Evolutionary conservation across 805 yeast species (phyloP).

Genomic region (Groenewaldozyma salmanticensis): DNA sequence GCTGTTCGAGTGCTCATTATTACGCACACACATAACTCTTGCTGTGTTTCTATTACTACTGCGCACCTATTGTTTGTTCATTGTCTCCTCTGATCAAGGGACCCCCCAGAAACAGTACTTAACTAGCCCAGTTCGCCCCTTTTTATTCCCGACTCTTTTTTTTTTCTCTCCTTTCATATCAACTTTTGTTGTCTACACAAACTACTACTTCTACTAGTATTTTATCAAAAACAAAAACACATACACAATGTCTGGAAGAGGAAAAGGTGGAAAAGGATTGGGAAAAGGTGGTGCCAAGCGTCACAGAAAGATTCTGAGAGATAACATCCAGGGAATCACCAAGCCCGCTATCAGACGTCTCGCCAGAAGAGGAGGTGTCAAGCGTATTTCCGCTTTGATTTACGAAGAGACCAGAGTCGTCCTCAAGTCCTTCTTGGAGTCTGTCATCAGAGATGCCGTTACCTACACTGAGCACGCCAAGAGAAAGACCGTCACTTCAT

Average conservation of each 20-base stretch:
- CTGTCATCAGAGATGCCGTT: constrained; percentile 97
- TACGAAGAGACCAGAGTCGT: constrained; percentile 98
- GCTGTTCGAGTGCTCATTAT: no score
- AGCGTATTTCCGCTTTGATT: constrained; percentile 97
- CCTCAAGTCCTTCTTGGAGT: constrained; percentile 88
- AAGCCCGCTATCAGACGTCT: constrained; percentile 99
- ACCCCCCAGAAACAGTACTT: background rate
- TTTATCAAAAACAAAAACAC: background rate
- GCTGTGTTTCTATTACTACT: no score
- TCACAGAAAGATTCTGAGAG: constrained; percentile 98
- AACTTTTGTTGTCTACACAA: no score
- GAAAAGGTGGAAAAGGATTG: constrained; percentile 99
- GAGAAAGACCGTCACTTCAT: constrained; percentile 98
- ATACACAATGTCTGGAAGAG: constrained; percentile 69
- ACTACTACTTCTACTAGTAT: constrained; percentile 1
- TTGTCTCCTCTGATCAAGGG: no score
- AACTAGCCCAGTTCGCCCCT: background rate
- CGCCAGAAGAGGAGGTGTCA: constrained; percentile 99
- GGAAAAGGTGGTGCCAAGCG: constrained; percentile 99
- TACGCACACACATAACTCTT: no score
- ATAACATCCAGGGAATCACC: constrained; percentile 98
- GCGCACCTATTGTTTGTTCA: no score
- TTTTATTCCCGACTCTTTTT: background rate
- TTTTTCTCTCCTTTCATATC: no score
- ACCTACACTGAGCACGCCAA: constrained; percentile 99